Evolutionary conservation across 805 yeast species (phyloP).

Genomic region (Metschnikowia peoriensis): DNA sequence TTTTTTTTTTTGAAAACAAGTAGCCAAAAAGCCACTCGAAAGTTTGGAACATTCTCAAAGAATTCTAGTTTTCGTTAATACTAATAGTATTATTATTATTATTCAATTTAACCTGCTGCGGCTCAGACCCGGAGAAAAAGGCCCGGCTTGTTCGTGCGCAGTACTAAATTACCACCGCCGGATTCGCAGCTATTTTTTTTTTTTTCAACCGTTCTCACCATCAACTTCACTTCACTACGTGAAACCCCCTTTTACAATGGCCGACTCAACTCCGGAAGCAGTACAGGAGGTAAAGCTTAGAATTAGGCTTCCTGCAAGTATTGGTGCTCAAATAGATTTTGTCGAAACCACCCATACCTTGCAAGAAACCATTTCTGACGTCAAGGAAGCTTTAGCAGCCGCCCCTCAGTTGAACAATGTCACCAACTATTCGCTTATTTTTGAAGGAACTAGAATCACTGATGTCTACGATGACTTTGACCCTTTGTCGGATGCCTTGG

Average conservation of each 20-base stretch:
- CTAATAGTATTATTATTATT: too few relatives aligned
- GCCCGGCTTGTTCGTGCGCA: constrained; percentile 3
- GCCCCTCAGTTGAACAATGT: constrained; percentile 55
- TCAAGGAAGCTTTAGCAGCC: constrained; percentile 57
- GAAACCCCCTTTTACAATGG: constrained; percentile 11
- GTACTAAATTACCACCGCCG: constrained; percentile 1
- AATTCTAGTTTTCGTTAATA: too few relatives aligned
- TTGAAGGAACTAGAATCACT: constrained; percentile 32
- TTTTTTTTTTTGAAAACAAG: too few relatives aligned
- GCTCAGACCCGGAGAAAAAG: not conserved
- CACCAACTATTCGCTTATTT: constrained; percentile 55
- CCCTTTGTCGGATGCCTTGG: constrained; percentile 25
- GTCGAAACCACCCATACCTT: constrained; percentile 31
- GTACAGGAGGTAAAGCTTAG: constrained; percentile 22
- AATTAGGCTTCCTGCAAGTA: constrained; percentile 20
- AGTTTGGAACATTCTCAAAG: not conserved
- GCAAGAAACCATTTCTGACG: constrained; percentile 53
- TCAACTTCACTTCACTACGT: not conserved
- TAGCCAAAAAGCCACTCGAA: too few relatives aligned
- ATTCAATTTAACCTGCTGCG: not conserved
- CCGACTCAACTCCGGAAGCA: constrained; percentile 18
- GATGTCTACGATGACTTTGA: constrained; percentile 28
- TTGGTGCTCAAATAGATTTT: constrained; percentile 18
- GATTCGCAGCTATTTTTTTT: constrained; percentile 10
- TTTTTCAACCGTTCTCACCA: not conserved